Evolutionary conservation across 2,329 filamentous ascomycete species (phyloP), one percentile per base, ranked within the genome.

Genomic region (Onygenales sp.): DNA sequence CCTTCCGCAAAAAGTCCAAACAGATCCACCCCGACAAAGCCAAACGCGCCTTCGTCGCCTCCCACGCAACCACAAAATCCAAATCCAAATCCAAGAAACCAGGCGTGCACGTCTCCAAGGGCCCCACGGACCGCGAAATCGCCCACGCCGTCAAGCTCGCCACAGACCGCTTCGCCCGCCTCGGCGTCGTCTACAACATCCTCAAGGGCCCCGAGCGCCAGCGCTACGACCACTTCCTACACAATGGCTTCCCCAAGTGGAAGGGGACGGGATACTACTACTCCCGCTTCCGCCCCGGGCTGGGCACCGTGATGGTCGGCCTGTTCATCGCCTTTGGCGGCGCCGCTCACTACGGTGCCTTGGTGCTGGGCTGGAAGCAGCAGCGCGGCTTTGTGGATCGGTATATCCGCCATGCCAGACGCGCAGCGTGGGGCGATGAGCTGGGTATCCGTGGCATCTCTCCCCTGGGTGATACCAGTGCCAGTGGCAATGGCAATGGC

Each of bases 191-290:
- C 52, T 84, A 85, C 61, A 87, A 89, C 65, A 87, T 98, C 65
- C 84, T 98, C 51, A 84, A 87, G 62, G 89, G 92, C 1, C 76
- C 86, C 2, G 81, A 81, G 52, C 82, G 93, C 58, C 87, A 88
- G 61, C 86, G 93, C 58, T 98, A 98, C 72, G 92, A 98, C 69
- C 86, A 96, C 70, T 98, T 97, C 75, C 73, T 97, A 56, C 74
- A 77, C 68, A 90, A 97, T 71, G 93, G 93, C 57, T 98, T 98
- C 75, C 93, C 93, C 34, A 83, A 82, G 53, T 98, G 93, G 93
- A 91, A 92, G 75, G 93, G 93, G 54, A 96, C 92, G 44, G 92
- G 93, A 57, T 98, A 98, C 80, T 98, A 97, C 79, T 98, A 98
- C 76, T 84, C 84, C 63, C 85, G 93, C 54, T 96, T 92, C 79